Base-by-base conservation (phyloP, 371 early-diverging fungal genomes). In the Syncephalastrum monosporum region DNA sequence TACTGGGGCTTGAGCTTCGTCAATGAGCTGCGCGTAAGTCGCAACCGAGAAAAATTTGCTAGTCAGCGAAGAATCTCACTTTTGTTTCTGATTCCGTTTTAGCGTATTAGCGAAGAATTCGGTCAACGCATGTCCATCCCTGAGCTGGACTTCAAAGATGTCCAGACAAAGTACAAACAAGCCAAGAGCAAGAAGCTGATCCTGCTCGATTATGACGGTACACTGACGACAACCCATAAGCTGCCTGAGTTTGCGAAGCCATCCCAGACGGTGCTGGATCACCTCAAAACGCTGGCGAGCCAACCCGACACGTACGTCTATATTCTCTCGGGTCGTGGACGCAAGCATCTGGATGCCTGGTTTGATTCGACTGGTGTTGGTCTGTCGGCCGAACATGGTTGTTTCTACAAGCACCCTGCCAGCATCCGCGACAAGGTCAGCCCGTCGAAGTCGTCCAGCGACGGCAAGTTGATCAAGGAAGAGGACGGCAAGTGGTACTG, bases 1-100 rank as follows among this genome's bases (percentile, higher is more conserved):
- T 93, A 94, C 75, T 99, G 99, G 99, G 99, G 97, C 33, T 61
- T 83, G 38, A 89, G 88, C 53, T 99, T 98, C 75, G 94, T 98
- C 5, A 83, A 82, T 49, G 98, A 96, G 68, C 71, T 97, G 48
- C 72, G 82, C 57, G 79, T 82, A 62, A 60, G 59, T 58, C 0
- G 12, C 13, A 7, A 45, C 23, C 14, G 23, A 51, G 17, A 6
- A 47, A n/a, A 19, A 6, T 17, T 17, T 7, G 13, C 6, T 33
- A 42, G 23, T 13, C 5, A 43, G 3, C 2, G 4, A 8, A 3
- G 12, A 8, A 14, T 41, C 38, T 42, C 19, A 16, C 5, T 16
- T 42, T 29, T 21, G 17, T 23, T 25, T 52, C 0, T 52, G 13
- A n/a, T 50, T 45, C 13, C 6, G 17, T 17, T 17, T 43, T 54